A percentile compares a stretch with the other conserved stretches of the same genome.
Evolutionary conservation across 1,139 yeast species (phyloP).

Genomic region (Yamadazyma songkhlaensis): DNA sequence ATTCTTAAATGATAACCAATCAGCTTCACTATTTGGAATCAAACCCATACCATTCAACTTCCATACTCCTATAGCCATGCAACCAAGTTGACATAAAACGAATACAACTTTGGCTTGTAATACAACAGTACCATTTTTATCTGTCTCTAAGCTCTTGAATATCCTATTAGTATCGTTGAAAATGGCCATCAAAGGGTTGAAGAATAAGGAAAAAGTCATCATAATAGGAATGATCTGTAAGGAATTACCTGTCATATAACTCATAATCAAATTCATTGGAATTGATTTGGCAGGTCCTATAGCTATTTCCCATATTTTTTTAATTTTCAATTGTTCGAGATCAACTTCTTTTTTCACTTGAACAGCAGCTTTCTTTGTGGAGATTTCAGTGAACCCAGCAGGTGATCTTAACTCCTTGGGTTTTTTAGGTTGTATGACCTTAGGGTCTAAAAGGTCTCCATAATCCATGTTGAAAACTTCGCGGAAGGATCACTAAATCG

Average conservation of each 20-base stretch:
- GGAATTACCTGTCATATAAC: conserved; percentile 91
- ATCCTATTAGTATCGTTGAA: conserved; percentile 48
- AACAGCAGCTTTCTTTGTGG: conserved; percentile 6
- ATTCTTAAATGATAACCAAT: conserved; percentile 87
- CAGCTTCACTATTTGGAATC: conserved; percentile 82
- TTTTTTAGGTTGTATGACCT: conserved; percentile 12
- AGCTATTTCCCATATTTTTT: conserved; percentile 88
- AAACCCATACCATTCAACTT: conserved; percentile 87
- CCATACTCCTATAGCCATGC: conserved; percentile 77
- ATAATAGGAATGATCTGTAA: conserved; percentile 87
- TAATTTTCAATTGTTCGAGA: conserved; percentile 40
- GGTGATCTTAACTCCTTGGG: conserved; percentile 16
- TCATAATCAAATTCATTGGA: conserved; percentile 88
- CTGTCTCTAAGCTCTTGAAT: conserved; percentile 37
- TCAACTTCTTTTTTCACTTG: conserved; percentile 6
- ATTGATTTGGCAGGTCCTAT: conserved; percentile 78
- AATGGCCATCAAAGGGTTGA: conserved; percentile 75
- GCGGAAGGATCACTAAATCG: not conserved
- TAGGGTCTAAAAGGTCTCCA: conserved; percentile 17
- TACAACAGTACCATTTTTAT: conserved; percentile 42
- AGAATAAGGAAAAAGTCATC: conserved; percentile 83
- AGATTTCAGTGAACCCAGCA: conserved; percentile 18
- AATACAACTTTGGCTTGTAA: conserved; percentile 33
- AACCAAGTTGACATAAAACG: conserved; percentile 59
- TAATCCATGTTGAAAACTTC: conserved; percentile 6